phyloP scores from a whole-genome alignment of 1,284 basidiomycete species.

The Irpex sp. region DNA sequence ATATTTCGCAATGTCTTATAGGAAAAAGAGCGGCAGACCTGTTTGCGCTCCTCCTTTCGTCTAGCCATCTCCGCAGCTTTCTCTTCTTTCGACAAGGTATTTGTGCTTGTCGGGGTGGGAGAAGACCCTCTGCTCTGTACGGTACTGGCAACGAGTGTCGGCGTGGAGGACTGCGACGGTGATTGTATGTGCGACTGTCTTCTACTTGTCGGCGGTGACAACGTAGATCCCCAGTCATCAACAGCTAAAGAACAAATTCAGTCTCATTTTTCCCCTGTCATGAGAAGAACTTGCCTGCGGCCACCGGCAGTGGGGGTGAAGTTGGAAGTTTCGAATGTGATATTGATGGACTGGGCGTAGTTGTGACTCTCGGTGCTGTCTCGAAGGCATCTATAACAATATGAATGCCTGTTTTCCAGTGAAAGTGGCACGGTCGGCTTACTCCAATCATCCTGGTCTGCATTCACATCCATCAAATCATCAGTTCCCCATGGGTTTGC shows the following conservation, averaged over 20 bases:
- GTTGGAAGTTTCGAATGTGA: background rate
- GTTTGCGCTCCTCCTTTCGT: conserved; percentile 82
- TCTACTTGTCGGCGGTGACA: conserved; percentile 2
- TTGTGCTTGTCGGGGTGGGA: conserved; percentile 14
- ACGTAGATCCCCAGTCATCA: conserved; percentile 9
- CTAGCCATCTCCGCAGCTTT: conserved; percentile 86
- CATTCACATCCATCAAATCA: conserved; percentile 88
- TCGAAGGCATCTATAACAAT: conserved; percentile 70
- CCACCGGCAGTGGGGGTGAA: background rate
- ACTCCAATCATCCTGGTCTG: conserved; percentile 92
- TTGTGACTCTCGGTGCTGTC: conserved; percentile 41
- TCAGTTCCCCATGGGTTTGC: conserved; percentile 64
- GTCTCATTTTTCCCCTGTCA: background rate
- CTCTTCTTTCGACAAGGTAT: conserved; percentile 74
- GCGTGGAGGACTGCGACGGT: conserved; percentile 18
- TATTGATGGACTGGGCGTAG: background rate
- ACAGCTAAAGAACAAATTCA: background rate
- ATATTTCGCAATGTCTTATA: background rate
- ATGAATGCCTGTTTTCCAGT: background rate
- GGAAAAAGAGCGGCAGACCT: conserved; percentile 38
- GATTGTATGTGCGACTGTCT: conserved; percentile 8
- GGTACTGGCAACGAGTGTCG: conserved; percentile 19
- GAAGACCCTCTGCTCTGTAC: conserved; percentile 13
- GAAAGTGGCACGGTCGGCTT: conserved; percentile 21
- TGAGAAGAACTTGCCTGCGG: background rate